These are phyloP conservation scores for Catharanthus roseus DNA, from an alignment of 257 asterid species.

Conservation along the genomic window DNA sequence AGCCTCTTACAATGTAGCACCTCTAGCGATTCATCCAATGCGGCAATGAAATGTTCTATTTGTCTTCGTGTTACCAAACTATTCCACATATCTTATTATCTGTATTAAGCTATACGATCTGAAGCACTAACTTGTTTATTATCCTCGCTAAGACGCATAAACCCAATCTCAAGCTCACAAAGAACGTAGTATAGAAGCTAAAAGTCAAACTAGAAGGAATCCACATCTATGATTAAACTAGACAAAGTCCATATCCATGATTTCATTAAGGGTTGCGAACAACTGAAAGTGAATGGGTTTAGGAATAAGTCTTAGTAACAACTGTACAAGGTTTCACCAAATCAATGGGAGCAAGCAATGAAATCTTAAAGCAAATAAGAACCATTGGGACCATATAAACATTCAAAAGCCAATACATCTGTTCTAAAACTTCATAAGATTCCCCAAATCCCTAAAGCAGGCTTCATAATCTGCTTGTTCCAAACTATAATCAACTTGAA, in stretches of 20 bases:
- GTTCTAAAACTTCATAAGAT: background rate
- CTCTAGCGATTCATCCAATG: background rate
- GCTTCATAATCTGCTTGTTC: background rate
- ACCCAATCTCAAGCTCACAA: background rate
- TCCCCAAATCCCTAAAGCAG: background rate
- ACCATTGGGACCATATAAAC: no score
- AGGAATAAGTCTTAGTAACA: background rate
- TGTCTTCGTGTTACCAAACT: background rate
- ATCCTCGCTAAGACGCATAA: background rate
- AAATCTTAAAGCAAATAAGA: background rate
- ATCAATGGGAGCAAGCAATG: background rate
- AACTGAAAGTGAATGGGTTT: background rate
- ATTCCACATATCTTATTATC: background rate
- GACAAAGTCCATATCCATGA: no score
- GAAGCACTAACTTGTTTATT: background rate
- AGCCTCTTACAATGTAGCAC: background rate
- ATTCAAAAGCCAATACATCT: background rate
- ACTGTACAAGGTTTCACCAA: background rate
- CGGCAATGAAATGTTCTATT: background rate
- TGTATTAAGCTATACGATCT: background rate
- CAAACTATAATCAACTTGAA: background rate
- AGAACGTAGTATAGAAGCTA: background rate
- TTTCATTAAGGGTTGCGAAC: background rate
- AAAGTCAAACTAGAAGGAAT: background rate
- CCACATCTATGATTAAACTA: background rate